Percentiles rank a stretch among this genome's conserved stretches.
phyloP scores from a whole-genome alignment of 345 rosid species.

The Brassica juncea region DNA sequence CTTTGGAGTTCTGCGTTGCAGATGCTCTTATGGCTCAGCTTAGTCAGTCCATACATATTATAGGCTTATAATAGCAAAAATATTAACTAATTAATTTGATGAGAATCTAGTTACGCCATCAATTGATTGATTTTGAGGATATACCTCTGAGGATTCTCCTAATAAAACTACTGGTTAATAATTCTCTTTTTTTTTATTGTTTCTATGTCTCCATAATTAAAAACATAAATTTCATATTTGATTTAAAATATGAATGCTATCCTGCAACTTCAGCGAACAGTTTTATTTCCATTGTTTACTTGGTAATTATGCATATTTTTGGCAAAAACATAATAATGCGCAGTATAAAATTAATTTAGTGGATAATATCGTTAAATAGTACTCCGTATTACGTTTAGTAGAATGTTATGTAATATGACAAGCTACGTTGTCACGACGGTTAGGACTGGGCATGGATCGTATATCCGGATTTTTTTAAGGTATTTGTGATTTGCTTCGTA shows the following conservation, averaged over 20 bases:
- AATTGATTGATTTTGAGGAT: conserved; percentile 25
- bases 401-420: conserved; percentile 30
- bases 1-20: too few relatives aligned
- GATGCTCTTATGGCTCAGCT: too few relatives aligned
- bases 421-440: conserved; percentile 33
- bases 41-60: background rate
- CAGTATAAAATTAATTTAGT: conserved; percentile 1
- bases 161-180: conserved; percentile 3
- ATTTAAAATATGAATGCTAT: conserved; percentile 9
- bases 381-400: background rate
- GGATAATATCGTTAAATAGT: background rate
- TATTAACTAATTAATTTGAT: conserved; percentile 1
- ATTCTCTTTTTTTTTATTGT: conserved; percentile 8
- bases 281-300: conserved; percentile 7
- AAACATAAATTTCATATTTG: conserved; percentile 15
- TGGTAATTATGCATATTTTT: background rate
- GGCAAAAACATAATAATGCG: conserved; percentile 1
- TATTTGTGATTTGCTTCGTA: too few relatives aligned
- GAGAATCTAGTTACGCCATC: conserved; percentile 32
- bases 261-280: conserved; percentile 19
- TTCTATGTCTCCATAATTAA: conserved; percentile 32
- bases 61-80: background rate
- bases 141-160: conserved; percentile 29
- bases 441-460: background rate
- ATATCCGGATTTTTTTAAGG: too few relatives aligned